Percentiles rank a stretch among this genome's conserved stretches.
Evolutionary conservation across 495 filamentous ascomycete species (phyloP).

Genomic region (Aspergillus hancockii): DNA sequence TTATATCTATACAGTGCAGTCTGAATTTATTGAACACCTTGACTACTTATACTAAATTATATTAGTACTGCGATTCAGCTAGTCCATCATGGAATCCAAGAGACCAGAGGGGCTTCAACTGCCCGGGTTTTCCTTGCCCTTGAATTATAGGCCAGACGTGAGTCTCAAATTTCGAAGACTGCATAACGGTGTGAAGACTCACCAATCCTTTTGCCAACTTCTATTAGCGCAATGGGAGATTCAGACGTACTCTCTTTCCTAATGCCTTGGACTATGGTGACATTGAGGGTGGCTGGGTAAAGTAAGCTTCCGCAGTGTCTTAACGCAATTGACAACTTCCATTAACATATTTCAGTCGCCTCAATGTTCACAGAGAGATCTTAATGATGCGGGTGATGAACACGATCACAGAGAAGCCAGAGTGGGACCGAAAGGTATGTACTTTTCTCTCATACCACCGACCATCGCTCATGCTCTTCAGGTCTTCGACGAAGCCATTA

Average conservation of each 20-base stretch:
- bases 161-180: background rate
- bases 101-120: background rate
- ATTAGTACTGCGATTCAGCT: background rate
- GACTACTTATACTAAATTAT: too few species aligned
- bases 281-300: slow-evolving; percentile 7
- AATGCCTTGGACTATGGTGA: slow-evolving; percentile 9
- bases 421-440: slow-evolving; percentile 37
- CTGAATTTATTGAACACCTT: too few species aligned
- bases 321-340: background rate
- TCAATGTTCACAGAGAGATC: slow-evolving; percentile 37
- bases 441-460: background rate
- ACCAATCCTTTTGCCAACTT: background rate
- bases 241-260: slow-evolving; percentile 1
- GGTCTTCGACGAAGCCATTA: slow-evolving; percentile 47
- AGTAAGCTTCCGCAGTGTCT: background rate
- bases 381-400: slow-evolving; percentile 40
- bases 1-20: too few species aligned
- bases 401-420: slow-evolving; percentile 45
- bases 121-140: background rate
- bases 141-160: background rate
- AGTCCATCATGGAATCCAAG: background rate
- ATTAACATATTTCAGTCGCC: slow-evolving; percentile 4
- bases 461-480: slow-evolving; percentile 4
- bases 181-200: background rate
- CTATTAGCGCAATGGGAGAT: background rate